phyloP scores from a whole-genome alignment of 176 grass and related monocot genomes.

The sorghum (Sorghum bicolor) region Sorghum_bicolor_NCBIv3 NC_012874.2:44125001-44125500 shows the following conservation, averaged over 20 bases:
- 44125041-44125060: not conserved
- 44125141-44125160: not conserved
- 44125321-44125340: not conserved
- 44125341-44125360: slow-evolving; percentile 11
- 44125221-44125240: not conserved
- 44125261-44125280: not conserved
- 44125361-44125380: slow-evolving; percentile 69
- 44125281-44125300: not conserved
- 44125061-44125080: not conserved
- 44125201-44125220: not conserved
- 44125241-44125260: not conserved
- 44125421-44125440: slow-evolving; percentile 85
- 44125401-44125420: slow-evolving; percentile 92
- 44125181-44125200: not conserved
- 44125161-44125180: not conserved
- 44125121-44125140: not conserved
- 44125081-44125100: not conserved
- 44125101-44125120: not conserved
- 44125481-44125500: not conserved
- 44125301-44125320: not conserved
- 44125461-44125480: not conserved
- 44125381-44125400: slow-evolving; percentile 94
- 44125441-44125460: slow-evolving; percentile 68
- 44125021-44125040: not conserved
- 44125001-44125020: slow-evolving; percentile 68